Percentiles rank a stretch among this genome's conserved stretches.
These are phyloP conservation scores for Rutstroemia sydowiana DNA, from an alignment of 2,329 filamentous ascomycete genomes.

Conservation along the genomic window DNA sequence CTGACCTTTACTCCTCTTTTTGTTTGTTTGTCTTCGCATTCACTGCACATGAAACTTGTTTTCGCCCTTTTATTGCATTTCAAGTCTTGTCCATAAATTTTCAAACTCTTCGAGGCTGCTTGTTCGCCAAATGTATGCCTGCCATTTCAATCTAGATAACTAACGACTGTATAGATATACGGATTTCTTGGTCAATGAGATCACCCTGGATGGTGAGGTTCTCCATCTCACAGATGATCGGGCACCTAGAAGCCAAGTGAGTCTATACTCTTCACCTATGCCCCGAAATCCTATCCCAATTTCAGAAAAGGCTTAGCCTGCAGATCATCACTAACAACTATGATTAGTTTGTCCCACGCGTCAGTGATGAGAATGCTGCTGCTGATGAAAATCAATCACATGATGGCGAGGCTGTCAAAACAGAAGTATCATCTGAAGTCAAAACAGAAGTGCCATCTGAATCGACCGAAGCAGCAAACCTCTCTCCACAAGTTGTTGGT, in stretches of 20 bases:
- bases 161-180: conserved; percentile 47
- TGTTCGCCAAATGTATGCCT: not conserved
- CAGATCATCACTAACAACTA: not conserved
- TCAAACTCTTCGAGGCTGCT: not conserved
- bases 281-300: not conserved
- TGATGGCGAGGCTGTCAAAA: not conserved
- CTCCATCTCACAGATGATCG: conserved; percentile 46
- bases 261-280: not conserved
- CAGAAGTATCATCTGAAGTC: not conserved
- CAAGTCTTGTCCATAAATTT: not conserved
- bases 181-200: conserved; percentile 70
- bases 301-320: too few relatives aligned
- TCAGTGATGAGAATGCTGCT: not conserved
- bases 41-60: too few relatives aligned
- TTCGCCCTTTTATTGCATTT: not conserved
- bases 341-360: not conserved
- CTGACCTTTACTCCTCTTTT: too few relatives aligned
- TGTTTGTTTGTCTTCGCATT: too few relatives aligned
- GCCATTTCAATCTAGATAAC: not conserved
- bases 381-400: conserved; percentile 2
- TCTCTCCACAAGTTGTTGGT: not conserved
- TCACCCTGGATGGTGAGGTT: conserved; percentile 54
- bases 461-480: too few relatives aligned
- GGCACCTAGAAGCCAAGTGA: conserved; percentile 11
- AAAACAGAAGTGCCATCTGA: not conserved